A percentile compares a stretch with the other conserved stretches of the same genome.
These are phyloP conservation scores for Dianthus caryophyllus DNA, from an alignment of 148 eudicot genomes.

Conservation along the genomic window DNA sequence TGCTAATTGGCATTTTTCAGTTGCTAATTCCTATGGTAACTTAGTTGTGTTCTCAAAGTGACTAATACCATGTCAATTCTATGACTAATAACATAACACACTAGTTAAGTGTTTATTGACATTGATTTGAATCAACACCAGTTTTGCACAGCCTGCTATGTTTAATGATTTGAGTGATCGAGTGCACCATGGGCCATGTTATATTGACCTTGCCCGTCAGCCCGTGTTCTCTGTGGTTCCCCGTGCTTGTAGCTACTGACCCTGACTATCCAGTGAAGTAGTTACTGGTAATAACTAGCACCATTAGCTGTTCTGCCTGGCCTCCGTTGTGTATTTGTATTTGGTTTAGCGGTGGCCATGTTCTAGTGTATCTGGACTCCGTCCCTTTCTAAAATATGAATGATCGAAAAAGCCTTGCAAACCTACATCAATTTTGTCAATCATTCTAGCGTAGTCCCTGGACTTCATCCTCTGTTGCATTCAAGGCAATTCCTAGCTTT, in stretches of 20 bases:
- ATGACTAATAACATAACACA: neutral
- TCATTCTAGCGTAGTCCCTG: neutral
- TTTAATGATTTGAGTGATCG: neutral
- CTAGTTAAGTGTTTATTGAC: neutral
- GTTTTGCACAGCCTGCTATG: neutral
- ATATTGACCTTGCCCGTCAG: neutral
- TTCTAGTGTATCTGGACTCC: neutral
- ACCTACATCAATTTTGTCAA: neutral
- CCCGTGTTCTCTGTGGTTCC: neutral
- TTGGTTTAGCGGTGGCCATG: neutral
- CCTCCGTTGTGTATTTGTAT: neutral
- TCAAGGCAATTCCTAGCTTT: neutral
- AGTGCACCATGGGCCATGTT: neutral
- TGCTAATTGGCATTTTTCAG: no score
- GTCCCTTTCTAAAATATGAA: neutral
- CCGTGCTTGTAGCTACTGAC: neutral
- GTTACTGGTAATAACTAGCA: neutral
- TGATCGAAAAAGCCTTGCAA: neutral
- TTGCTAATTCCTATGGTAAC: neutral
- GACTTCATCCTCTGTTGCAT: neutral
- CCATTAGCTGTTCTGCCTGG: neutral
- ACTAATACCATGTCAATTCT: neutral
- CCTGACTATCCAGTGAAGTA: neutral
- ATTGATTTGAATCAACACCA: neutral
- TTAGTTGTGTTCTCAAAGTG: no score